Evolutionary conservation across 2,329 filamentous ascomycete genomes (phyloP).

Genomic region (Apiospora saccharicola): DNA sequence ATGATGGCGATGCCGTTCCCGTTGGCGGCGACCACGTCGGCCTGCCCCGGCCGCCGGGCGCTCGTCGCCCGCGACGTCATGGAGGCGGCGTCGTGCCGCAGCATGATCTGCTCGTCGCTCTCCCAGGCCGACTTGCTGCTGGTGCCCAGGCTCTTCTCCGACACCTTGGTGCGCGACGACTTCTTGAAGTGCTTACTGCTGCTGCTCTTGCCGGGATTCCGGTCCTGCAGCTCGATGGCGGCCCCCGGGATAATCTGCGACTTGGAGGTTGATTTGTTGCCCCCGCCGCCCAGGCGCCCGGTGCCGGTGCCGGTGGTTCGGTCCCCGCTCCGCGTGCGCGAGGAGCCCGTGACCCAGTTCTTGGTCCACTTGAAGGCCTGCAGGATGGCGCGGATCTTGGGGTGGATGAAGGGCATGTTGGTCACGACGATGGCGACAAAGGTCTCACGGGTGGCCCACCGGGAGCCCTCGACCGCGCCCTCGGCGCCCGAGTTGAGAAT

Average conservation of each 20-base stretch:
- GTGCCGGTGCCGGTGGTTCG: conserved; percentile 29
- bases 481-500: conserved; percentile 45
- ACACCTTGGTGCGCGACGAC: neutral
- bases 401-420: conserved; percentile 40
- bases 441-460: conserved; percentile 48
- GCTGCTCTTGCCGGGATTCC: neutral
- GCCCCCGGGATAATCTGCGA: neutral
- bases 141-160: conserved; percentile 16
- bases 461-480: conserved; percentile 33
- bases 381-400: conserved; percentile 31
- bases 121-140: conserved; percentile 28
- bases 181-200: neutral
- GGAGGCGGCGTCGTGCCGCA: conserved; percentile 16
- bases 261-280: conserved; percentile 27
- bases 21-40: neutral
- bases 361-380: conserved; percentile 18
- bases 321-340: conserved; percentile 31
- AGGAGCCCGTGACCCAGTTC: neutral
- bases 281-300: neutral
- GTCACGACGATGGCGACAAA: conserved; percentile 49
- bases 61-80: neutral
- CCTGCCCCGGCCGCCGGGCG: neutral
- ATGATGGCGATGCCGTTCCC: neutral
- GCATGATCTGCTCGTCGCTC: conserved; percentile 32
- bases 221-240: conserved; percentile 6